A percentile compares a stretch with the other conserved stretches of the same genome.
These are phyloP conservation scores for Paecilomyces variotii DNA, from an alignment of 2,329 filamentous ascomycete genomes.

Conservation along the genomic window DNA sequence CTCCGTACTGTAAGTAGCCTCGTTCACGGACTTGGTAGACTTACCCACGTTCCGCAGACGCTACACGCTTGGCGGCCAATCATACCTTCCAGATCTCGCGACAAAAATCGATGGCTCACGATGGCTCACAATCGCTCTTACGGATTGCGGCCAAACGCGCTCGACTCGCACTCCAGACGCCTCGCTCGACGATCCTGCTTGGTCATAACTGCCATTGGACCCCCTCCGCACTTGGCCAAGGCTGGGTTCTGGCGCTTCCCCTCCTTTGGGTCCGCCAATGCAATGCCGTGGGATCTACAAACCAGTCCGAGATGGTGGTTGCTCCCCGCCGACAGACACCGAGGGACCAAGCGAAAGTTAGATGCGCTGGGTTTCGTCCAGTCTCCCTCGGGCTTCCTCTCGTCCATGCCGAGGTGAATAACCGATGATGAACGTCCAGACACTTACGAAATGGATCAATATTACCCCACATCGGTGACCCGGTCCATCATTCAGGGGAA, in stretches of 20 bases:
- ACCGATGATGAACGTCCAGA: neutral
- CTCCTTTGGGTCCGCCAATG: neutral
- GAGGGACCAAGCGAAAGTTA: neutral
- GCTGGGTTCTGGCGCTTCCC: neutral
- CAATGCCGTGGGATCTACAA: neutral
- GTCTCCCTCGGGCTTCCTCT: neutral
- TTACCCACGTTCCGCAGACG: neutral
- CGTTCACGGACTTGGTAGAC: neutral
- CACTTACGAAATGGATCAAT: neutral
- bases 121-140: no score
- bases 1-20: neutral
- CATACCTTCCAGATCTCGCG: neutral
- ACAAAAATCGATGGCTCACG: neutral
- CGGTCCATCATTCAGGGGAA: neutral
- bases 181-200: neutral
- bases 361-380: neutral
- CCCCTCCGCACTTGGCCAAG: neutral
- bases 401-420: neutral
- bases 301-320: neutral
- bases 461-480: neutral
- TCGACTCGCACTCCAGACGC: neutral
- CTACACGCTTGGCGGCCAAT: neutral
- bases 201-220: neutral
- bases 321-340: neutral
- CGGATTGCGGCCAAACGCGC: neutral